These are phyloP conservation scores for Dinochytrium kinnereticum DNA, from an alignment of 371 early-diverging fungal genomes.

Conservation along the genomic window DNA sequence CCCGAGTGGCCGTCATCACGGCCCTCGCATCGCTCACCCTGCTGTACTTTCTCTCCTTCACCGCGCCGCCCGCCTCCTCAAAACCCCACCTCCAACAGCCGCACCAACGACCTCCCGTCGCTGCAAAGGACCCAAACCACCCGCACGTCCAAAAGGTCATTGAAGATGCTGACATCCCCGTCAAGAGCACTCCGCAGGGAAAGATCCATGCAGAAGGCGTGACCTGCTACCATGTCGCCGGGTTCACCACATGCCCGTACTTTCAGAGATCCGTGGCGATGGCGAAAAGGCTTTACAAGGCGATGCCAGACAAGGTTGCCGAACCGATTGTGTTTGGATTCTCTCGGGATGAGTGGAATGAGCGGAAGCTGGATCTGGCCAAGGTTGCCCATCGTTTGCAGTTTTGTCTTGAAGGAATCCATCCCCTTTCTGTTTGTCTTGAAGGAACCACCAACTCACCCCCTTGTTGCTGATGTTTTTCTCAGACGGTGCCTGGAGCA, in stretches of 20 bases:
- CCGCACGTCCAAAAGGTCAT: neutral
- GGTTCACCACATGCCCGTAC: conserved; percentile 20
- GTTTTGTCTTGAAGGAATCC: neutral
- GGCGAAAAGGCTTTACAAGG: neutral
- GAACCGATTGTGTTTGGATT: neutral
- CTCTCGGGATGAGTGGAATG: conserved; percentile 3
- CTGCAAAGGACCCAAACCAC: neutral
- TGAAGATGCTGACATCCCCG: neutral
- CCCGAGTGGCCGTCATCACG: neutral
- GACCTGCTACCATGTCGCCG: conserved; percentile 18
- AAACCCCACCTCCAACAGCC: neutral
- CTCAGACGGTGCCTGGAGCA: neutral
- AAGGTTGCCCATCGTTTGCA: neutral
- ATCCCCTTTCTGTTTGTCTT: neutral
- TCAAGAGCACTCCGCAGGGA: neutral
- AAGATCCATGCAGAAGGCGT: neutral
- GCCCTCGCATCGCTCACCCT: neutral
- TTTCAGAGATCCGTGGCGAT: conserved; percentile 11
- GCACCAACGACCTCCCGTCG: neutral
- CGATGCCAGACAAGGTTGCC: neutral
- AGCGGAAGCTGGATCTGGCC: neutral
- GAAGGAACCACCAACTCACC: too few relatives aligned
- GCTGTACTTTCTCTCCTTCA: neutral
- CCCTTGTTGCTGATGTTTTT: neutral
- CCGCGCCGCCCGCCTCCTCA: neutral